Percentiles rank a stretch among this genome's conserved stretches.
phyloP scores from a whole-genome alignment of 2,329 filamentous ascomycete species.

The Fusarium irregulare region DNA sequence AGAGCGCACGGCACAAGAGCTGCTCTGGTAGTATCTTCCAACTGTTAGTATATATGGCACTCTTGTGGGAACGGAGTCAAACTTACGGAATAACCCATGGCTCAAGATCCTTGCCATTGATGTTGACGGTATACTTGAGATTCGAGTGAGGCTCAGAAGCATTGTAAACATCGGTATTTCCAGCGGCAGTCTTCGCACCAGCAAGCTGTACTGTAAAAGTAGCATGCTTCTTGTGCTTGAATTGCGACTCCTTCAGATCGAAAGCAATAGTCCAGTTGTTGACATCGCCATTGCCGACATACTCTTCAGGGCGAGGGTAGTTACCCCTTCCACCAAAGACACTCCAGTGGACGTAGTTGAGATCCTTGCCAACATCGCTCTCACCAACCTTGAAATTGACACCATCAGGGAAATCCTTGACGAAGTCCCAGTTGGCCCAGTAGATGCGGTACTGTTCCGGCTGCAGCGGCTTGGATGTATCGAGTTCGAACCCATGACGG shows the following conservation, averaged over 20 bases:
- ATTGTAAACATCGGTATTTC: conserved; percentile 69
- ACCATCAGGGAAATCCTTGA: conserved; percentile 67
- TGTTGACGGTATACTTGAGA: conserved; percentile 59
- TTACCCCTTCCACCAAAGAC: conserved; percentile 69
- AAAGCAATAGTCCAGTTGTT: conserved; percentile 72
- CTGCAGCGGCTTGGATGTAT: conserved; percentile 60
- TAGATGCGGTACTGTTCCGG: conserved; percentile 71
- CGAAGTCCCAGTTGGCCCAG: conserved; percentile 70
- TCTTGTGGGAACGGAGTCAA: too few species aligned
- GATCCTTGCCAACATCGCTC: conserved; percentile 59
- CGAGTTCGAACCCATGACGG: conserved; percentile 64
- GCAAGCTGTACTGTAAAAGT: conserved; percentile 73
- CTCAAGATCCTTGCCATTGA: conserved; percentile 57
- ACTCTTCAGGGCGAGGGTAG: conserved; percentile 56
- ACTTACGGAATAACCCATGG: conserved; percentile 67
- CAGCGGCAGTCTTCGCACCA: conserved; percentile 69
- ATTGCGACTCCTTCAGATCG: conserved; percentile 55
- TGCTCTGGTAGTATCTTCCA: conserved; percentile 44
- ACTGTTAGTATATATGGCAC: not conserved
- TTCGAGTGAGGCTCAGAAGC: conserved; percentile 64
- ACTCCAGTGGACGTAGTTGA: conserved; percentile 75
- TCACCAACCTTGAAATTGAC: conserved; percentile 68
- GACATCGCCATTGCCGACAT: conserved; percentile 57
- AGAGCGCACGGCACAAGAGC: conserved; percentile 69
- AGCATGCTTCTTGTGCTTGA: conserved; percentile 57